Percentiles rank a stretch among this genome's conserved stretches.
phyloP scores from a whole-genome alignment of 2,329 filamentous ascomycete species.

The Geosmithia flava region DNA sequence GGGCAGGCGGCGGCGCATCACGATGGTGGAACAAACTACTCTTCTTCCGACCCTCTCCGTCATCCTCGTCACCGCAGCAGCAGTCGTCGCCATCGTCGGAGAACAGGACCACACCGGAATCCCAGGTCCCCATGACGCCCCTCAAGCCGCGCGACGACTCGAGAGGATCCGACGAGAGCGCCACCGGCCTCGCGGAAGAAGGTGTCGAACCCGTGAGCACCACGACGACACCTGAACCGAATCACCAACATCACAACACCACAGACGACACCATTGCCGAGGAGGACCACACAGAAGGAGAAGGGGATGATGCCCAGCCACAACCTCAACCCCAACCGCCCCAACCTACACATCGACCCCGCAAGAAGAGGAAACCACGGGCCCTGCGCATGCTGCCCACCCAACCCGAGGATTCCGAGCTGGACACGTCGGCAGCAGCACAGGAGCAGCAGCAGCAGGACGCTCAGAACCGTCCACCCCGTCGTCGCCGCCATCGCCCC shows the following conservation, averaged over 20 bases:
- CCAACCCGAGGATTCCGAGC: constrained; percentile 20
- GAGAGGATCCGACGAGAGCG: neutral
- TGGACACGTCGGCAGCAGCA: constrained; percentile 5
- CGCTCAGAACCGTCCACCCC: too few relatives aligned
- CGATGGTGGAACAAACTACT: too few relatives aligned
- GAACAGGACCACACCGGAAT: neutral
- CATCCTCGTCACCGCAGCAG: too few relatives aligned
- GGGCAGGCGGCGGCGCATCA: too few relatives aligned
- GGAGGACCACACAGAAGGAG: neutral
- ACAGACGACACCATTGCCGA: neutral
- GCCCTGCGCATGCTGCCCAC: constrained; percentile 20
- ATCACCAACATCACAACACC: too few relatives aligned
- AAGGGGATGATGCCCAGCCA: neutral
- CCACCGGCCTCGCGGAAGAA: neutral
- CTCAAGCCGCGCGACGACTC: constrained; percentile 4
- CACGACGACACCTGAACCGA: too few relatives aligned
- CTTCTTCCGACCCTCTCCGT: too few relatives aligned
- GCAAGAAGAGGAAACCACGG: constrained; percentile 12
- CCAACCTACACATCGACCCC: constrained; percentile 6
- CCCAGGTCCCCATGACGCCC: constrained; percentile 13
- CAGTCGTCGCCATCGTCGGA: too few relatives aligned
- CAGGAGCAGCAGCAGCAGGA: too few relatives aligned
- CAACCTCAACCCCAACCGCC: neutral
- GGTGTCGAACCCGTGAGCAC: neutral
- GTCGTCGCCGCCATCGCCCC: neutral